Evolutionary conservation across 148 eudicot genomes (phyloP), one percentile per base, ranked within the genome.

Genomic region (Heliosperma pusillum): DNA sequence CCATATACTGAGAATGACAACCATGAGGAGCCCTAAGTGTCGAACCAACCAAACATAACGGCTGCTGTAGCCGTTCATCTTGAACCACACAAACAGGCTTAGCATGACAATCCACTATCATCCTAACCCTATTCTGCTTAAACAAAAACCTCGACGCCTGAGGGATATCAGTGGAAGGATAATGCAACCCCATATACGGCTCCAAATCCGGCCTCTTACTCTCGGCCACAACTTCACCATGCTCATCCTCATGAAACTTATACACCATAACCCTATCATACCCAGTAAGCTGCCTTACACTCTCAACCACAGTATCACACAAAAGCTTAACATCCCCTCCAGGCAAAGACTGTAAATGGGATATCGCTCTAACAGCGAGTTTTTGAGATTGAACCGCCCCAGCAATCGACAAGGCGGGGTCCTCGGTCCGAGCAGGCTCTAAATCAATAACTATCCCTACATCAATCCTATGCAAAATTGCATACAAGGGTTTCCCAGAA

Each of bases 321-420:
- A 95, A 70, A 22, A 92, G 87, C 87, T 85, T 86, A 66, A 90
- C 82, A 77, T 95, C 90, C 27, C 97, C 99, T 60, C 96, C 89
- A 0, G 99, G 99, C 57, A 95, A 85, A 0, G 99, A 88, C 74
- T 95, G 99, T 76, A 92, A 74, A 66, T 78, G 89, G 0, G 97
- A 90, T 66, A 95, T 92, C 1, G 97, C 97, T 52, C 94, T 78
- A 26, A 95, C 92, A 0, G 97, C 97, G 2, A 90, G 91, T 82
- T 90, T 95, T 87, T 95, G 99, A 3, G 99, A 95, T 81, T 95
- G 99, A 3, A 92, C 97, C 1, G 96, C 99, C 53, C 99, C 97
- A 1, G 92, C 97, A 80, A 95, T 88, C 0, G 92, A 90, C 50
- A 92, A 33, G 10, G 97, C 92, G 2, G 97, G 99, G 60, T 90